A percentile compares a stretch with the other conserved stretches of the same genome.
phyloP scores from a whole-genome alignment of 495 filamentous ascomycete genomes.

The Hypoxylon lienhwacheense region DNA sequence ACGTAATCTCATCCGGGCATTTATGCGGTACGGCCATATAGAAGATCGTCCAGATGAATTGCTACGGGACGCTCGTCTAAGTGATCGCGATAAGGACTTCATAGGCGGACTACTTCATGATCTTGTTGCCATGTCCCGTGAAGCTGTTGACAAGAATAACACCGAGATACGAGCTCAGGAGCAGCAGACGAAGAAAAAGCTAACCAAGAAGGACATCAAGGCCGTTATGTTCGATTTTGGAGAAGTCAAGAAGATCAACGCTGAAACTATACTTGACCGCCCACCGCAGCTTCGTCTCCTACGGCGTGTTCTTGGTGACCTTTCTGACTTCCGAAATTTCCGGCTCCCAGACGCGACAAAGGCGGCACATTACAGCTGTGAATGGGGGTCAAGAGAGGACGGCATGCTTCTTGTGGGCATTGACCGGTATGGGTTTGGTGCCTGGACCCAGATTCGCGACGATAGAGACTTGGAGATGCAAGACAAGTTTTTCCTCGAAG shows the following conservation, averaged over 20 bases:
- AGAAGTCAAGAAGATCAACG: constrained; percentile 90
- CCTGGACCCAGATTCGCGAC: constrained; percentile 90
- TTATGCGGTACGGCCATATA: constrained; percentile 84
- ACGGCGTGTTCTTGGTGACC: constrained; percentile 65
- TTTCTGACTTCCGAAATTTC: constrained; percentile 71
- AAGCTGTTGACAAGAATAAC: constrained; percentile 74
- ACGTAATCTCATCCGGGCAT: constrained; percentile 83
- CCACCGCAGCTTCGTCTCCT: constrained; percentile 85
- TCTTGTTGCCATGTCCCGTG: constrained; percentile 53
- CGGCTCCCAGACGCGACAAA: constrained; percentile 90
- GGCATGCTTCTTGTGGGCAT: constrained; percentile 97
- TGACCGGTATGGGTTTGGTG: constrained; percentile 87
- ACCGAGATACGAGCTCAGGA: constrained; percentile 71
- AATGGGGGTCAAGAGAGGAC: constrained; percentile 91
- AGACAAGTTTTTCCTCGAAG: constrained; percentile 96
- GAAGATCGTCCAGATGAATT: constrained; percentile 85
- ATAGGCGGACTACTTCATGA: constrained; percentile 64
- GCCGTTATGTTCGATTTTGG: constrained; percentile 92
- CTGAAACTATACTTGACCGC: constrained; percentile 87
- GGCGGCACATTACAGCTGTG: constrained; percentile 77
- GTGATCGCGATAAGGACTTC: constrained; percentile 75
- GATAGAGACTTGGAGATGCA: constrained; percentile 82
- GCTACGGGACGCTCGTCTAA: constrained; percentile 78
- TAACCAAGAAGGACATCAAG: constrained; percentile 96
- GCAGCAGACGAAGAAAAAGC: constrained; percentile 66